Conservation (phyloP, 225 moss, liverwort and hornwort genomes). For the Polytrichum commune region DNA sequence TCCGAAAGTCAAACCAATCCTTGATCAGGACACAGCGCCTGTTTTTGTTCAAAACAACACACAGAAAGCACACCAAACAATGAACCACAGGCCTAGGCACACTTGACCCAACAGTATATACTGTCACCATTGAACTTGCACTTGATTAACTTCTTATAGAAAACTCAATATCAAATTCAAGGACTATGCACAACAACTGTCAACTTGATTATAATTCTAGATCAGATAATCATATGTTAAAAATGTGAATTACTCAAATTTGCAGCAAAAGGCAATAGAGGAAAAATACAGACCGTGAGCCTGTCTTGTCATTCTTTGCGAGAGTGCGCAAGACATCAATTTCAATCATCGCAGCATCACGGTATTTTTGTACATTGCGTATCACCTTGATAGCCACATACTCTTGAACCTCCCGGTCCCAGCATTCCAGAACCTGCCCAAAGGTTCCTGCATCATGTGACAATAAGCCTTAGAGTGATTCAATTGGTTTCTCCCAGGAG, state of each 20-base stretch:
- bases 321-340: constrained; percentile 95
- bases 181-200: too few relatives aligned
- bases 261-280: too few relatives aligned
- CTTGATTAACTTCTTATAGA: too few relatives aligned
- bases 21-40: constrained; percentile 95
- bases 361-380: constrained; percentile 99
- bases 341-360: constrained; percentile 99
- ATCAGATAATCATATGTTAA: too few relatives aligned
- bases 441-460: constrained; percentile 84
- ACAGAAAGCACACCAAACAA: constrained; percentile 1
- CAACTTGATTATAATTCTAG: too few relatives aligned
- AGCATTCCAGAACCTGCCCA: constrained; percentile 99
- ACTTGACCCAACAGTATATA: too few relatives aligned
- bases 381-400: constrained; percentile 99
- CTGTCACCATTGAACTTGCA: too few relatives aligned
- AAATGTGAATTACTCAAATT: too few relatives aligned
- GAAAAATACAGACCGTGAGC: constrained; percentile 69
- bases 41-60: constrained; percentile 28
- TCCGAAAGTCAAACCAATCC: constrained; percentile 96
- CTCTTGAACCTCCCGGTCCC: constrained; percentile 99
- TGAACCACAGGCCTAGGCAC: background rate
- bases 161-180: too few relatives aligned
- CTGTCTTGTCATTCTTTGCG: constrained; percentile 99
- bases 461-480: too few relatives aligned
- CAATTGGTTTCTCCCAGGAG: too few relatives aligned